Conservation (phyloP, 1,284 basidiomycete genomes). For the Calocybe gambosa region DNA sequence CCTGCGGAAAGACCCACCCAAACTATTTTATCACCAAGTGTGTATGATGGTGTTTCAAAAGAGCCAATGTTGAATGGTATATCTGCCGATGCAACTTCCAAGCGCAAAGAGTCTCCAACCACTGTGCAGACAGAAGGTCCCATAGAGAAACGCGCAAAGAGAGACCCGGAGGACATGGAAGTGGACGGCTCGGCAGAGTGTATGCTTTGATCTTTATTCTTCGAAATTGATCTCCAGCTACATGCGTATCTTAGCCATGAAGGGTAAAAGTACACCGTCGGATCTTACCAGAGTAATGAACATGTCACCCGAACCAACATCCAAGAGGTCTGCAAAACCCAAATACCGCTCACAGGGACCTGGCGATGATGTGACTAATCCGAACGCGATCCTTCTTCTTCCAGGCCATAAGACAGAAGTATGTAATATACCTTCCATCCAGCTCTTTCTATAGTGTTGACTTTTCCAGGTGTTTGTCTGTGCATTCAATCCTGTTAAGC, state of each 20-base stretch:
- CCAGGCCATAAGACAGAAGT: slow-evolving; percentile 63
- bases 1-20: slow-evolving; percentile 12
- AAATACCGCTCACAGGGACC: slow-evolving; percentile 29
- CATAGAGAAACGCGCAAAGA: slow-evolving; percentile 46
- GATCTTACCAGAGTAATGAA: slow-evolving; percentile 16
- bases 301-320: slow-evolving; percentile 10
- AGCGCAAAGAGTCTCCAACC: slow-evolving; percentile 46
- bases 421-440: slow-evolving; percentile 7
- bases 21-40: not conserved
- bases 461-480: slow-evolving; percentile 67
- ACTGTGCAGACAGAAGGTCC: slow-evolving; percentile 32
- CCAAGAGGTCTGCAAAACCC: slow-evolving; percentile 16
- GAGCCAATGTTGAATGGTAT: slow-evolving; percentile 15
- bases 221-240: slow-evolving; percentile 6
- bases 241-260: slow-evolving; percentile 12
- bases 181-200: slow-evolving; percentile 27
- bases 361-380: slow-evolving; percentile 29
- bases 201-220: slow-evolving; percentile 8
- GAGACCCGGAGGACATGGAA: slow-evolving; percentile 37
- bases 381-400: slow-evolving; percentile 43
- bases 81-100: slow-evolving; percentile 21
- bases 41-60: not conserved
- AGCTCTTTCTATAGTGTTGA: not conserved
- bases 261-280: slow-evolving; percentile 17
- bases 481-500: slow-evolving; percentile 69